phyloP scores from a whole-genome alignment of 352 stramenopile genomes.

The Plasmopara viticola region DNA sequence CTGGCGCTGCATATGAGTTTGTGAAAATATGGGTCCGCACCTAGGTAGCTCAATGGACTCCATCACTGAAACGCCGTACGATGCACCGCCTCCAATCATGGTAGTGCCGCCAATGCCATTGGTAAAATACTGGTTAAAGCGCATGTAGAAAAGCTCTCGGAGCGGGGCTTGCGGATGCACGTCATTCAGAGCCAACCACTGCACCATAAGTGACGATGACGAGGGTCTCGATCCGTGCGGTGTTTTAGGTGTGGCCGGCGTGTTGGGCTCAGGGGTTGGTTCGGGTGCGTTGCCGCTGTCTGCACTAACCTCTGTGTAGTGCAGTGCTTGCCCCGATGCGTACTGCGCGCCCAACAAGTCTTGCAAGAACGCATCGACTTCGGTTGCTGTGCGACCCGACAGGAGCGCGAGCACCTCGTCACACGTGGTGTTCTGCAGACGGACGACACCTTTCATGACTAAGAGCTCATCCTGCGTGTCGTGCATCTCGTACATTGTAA shows the following conservation, averaged over 20 bases:
- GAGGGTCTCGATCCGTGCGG: slow-evolving; percentile 17
- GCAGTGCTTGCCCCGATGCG: slow-evolving; percentile 46
- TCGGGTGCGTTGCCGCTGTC: slow-evolving; percentile 21
- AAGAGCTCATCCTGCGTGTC: slow-evolving; percentile 43
- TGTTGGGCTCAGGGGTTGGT: slow-evolving; percentile 17
- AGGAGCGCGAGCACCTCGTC: slow-evolving; percentile 65
- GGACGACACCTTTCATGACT: slow-evolving; percentile 64
- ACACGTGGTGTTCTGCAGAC: slow-evolving; percentile 61
- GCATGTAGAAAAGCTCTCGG: slow-evolving; percentile 80
- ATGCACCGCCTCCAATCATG: slow-evolving; percentile 23
- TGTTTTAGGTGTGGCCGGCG: slow-evolving; percentile 20
- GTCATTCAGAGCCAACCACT: slow-evolving; percentile 76
- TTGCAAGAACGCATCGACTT: slow-evolving; percentile 46
- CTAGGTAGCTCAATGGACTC: slow-evolving; percentile 58
- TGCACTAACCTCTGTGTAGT: slow-evolving; percentile 38
- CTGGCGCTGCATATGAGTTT: slow-evolving; percentile 40
- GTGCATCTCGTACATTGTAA: slow-evolving; percentile 66
- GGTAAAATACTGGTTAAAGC: slow-evolving; percentile 59
- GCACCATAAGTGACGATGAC: slow-evolving; percentile 34
- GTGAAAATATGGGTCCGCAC: slow-evolving; percentile 43
- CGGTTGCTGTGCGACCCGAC: slow-evolving; percentile 29
- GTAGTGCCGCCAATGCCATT: slow-evolving; percentile 29
- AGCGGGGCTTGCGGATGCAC: slow-evolving; percentile 40
- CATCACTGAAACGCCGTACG: slow-evolving; percentile 58
- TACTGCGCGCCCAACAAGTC: slow-evolving; percentile 57